A percentile compares a stretch with the other conserved stretches of the same genome.
phyloP scores from a whole-genome alignment of 2,329 filamentous ascomycete species.

The Fusarium duplospermum region DNA sequence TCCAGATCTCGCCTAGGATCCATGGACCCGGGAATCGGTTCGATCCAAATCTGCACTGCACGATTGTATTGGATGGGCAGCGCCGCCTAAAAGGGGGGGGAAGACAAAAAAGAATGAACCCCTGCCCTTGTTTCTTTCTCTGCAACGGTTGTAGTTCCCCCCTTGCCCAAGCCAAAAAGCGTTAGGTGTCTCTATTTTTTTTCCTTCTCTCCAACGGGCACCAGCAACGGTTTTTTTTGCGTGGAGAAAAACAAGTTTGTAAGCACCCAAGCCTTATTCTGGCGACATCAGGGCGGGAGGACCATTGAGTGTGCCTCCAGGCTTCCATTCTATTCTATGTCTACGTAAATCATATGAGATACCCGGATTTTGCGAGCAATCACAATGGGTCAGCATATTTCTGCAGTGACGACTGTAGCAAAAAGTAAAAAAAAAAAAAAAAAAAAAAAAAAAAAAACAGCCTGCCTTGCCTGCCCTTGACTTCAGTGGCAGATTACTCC shows the following conservation, averaged over 20 bases:
- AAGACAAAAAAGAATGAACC: neutral
- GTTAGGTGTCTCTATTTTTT: conserved; percentile 8
- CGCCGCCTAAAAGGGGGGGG: neutral
- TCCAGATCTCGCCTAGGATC: neutral
- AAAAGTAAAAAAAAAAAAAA: conserved; percentile 18
- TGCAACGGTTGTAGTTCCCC: conserved; percentile 4
- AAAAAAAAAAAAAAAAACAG: conserved; percentile 19
- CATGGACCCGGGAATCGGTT: conserved; percentile 22
- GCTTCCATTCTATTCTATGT: neutral
- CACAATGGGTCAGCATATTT: neutral
- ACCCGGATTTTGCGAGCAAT: neutral
- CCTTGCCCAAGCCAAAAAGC: neutral
- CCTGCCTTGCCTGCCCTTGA: neutral
- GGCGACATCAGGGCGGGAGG: neutral
- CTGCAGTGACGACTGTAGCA: neutral
- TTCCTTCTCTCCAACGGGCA: neutral
- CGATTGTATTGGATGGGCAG: neutral
- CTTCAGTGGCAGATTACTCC: neutral
- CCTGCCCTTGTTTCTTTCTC: conserved; percentile 21
- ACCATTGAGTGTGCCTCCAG: neutral
- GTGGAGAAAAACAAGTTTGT: neutral
- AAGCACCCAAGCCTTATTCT: neutral
- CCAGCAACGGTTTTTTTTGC: neutral
- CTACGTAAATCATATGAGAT: neutral
- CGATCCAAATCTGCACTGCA: conserved; percentile 17